Conservation (phyloP, 768 basidiomycete species). For the Trametes punicea region DNA sequence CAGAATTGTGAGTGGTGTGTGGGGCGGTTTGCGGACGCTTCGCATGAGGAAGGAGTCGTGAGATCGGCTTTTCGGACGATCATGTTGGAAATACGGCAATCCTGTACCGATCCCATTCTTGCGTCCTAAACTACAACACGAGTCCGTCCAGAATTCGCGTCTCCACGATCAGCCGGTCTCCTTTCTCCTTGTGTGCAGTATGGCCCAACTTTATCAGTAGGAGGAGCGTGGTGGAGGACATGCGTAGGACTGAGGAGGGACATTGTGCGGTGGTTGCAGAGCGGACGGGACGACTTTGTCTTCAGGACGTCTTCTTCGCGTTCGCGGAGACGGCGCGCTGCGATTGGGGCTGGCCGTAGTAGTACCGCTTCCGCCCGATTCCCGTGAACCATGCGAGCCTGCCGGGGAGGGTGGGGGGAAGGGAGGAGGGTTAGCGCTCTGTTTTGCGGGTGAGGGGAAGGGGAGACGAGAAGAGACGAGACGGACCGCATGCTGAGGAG, state of each 20-base stretch:
- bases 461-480: background rate
- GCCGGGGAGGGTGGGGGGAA: background rate
- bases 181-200: too few species aligned
- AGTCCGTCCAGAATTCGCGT: too few species aligned
- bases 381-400: conserved; percentile 41
- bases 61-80: background rate
- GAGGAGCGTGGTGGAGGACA: too few species aligned
- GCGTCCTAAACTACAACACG: too few species aligned
- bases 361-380: conserved; percentile 34
- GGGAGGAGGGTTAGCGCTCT: background rate
- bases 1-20: background rate
- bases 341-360: conserved; percentile 15
- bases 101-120: too few species aligned
- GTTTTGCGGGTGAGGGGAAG: background rate
- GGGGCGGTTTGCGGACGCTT: background rate
- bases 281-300: background rate
- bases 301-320: background rate
- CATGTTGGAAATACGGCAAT: background rate
- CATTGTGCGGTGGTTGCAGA: too few species aligned
- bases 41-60: background rate
- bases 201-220: too few species aligned
- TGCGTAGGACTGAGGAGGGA: too few species aligned
- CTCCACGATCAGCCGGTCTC: too few species aligned
- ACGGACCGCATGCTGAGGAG: conserved; percentile 56
- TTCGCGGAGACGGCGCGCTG: background rate